These are phyloP conservation scores for Ambrosia trifida DNA, from an alignment of 129 eudicot genomes.

Conservation along the genomic window DNA sequence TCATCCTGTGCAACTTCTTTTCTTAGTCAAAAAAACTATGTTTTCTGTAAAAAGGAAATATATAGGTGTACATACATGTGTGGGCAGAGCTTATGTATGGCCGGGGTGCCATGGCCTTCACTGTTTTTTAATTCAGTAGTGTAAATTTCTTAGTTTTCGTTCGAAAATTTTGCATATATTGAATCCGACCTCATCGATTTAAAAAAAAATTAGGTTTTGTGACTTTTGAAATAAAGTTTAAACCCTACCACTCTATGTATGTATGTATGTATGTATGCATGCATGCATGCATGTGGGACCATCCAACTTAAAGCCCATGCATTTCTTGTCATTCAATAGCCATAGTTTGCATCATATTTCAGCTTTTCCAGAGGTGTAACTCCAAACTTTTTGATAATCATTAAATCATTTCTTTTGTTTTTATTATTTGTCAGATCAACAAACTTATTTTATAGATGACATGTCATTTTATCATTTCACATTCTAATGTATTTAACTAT, in stretches of 20 bases:
- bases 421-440: background rate
- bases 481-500: background rate
- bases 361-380: background rate
- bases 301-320: slow-evolving; percentile 31
- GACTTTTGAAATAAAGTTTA: no score
- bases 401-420: background rate
- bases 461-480: background rate
- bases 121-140: no score
- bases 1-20: no score
- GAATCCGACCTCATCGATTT: no score
- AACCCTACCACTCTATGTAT: no score
- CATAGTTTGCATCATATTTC: slow-evolving; percentile 21
- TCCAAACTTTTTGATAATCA: background rate
- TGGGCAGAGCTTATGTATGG: background rate
- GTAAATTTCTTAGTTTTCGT: no score
- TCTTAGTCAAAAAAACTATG: no score
- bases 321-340: slow-evolving; percentile 65
- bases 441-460: background rate
- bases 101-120: no score
- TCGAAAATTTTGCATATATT: no score
- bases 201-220: no score
- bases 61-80: background rate
- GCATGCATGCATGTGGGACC: slow-evolving; percentile 19
- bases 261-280: background rate
- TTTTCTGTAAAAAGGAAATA: background rate